phyloP scores from a whole-genome alignment of 371 early-diverging fungal species.

The Parasitella parasitica region DNA sequence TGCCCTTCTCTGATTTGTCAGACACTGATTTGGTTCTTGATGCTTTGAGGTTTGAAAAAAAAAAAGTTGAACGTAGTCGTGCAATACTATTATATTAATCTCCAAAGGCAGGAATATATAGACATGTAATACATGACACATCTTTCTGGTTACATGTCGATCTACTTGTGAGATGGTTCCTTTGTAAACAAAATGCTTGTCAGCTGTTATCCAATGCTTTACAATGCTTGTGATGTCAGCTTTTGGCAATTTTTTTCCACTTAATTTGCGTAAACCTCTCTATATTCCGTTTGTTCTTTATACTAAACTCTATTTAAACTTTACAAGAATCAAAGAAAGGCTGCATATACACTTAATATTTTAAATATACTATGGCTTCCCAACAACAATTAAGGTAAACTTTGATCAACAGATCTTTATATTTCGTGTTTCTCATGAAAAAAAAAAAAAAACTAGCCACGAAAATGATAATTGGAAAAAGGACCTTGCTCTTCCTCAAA shows the following conservation, averaged over 20 bases:
- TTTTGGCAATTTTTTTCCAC: not conserved
- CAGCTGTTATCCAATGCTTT: not conserved
- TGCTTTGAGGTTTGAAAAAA: not conserved
- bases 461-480: slow-evolving; percentile 78
- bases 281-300: not conserved
- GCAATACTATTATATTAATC: too few species aligned
- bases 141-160: too few species aligned
- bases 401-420: too few species aligned
- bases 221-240: not conserved
- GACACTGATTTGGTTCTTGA: not conserved
- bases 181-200: not conserved
- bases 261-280: not conserved
- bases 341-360: not conserved
- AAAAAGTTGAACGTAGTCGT: not conserved
- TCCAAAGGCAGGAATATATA: too few species aligned
- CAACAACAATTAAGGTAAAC: slow-evolving; percentile 2
- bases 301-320: not conserved
- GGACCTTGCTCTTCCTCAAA: slow-evolving; percentile 69
- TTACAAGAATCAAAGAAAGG: not conserved
- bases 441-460: slow-evolving; percentile 34
- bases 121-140: too few species aligned
- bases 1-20: not conserved
- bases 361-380: not conserved
- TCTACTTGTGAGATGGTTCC: not conserved
- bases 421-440: not conserved